Conservation (phyloP, 2,329 filamentous ascomycete species). For the Truncatella angustata region DNA sequence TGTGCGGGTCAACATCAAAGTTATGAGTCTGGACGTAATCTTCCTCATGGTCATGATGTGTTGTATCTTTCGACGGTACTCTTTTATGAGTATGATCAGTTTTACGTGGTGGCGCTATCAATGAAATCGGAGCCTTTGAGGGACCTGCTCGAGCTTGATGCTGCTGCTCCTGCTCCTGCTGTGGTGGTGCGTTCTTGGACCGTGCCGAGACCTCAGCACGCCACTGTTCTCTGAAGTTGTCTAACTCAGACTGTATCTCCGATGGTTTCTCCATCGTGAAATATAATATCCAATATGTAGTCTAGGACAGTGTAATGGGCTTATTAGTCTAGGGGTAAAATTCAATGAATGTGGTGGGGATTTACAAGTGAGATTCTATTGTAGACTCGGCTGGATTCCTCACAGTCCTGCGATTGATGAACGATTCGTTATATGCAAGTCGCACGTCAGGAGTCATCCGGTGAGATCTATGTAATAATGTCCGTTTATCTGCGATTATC, state of each 20-base stretch:
- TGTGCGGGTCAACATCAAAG: constrained; percentile 29
- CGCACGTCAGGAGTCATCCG: not conserved
- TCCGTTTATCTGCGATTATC: not conserved
- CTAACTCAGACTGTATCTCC: constrained; percentile 66
- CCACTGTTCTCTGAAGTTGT: constrained; percentile 85
- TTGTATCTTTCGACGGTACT: constrained; percentile 12
- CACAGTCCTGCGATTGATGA: too few species aligned
- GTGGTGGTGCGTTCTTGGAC: constrained; percentile 30
- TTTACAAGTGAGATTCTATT: not conserved
- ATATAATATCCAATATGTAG: not conserved
- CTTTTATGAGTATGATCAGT: constrained; percentile 17
- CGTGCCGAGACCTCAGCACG: constrained; percentile 67
- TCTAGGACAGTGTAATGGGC: not conserved
- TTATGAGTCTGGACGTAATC: constrained; percentile 25
- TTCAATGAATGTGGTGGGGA: not conserved
- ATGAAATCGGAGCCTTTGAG: constrained; percentile 16
- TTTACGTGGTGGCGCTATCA: constrained; percentile 17
- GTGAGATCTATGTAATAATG: not conserved
- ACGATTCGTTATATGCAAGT: not conserved
- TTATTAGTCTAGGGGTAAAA: not conserved
- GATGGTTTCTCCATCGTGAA: constrained; percentile 22
- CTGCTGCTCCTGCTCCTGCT: not conserved
- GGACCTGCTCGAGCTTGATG: not conserved
- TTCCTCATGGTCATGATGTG: constrained; percentile 23
- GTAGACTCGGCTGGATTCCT: too few species aligned